Evolutionary conservation across 441 rosid species (phyloP).

Genomic region (Gossypium armourianum): DNA sequence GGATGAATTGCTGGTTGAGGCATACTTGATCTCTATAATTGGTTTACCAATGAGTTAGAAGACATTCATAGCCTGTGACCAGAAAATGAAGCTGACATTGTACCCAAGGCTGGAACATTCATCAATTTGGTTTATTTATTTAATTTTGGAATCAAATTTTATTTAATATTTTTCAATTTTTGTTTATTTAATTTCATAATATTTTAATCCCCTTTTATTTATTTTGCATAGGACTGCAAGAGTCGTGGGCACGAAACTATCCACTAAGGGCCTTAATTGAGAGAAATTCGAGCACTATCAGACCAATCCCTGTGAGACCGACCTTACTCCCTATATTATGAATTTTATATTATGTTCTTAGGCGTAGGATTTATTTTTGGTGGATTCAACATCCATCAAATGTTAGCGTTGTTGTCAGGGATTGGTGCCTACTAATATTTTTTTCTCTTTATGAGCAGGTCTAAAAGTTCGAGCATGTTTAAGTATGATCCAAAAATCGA

Average conservation of each 20-base stretch:
- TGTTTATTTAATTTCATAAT: neutral
- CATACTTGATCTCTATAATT: too few relatives aligned
- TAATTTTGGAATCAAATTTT: too few relatives aligned
- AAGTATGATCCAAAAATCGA: neutral
- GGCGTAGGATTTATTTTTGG: neutral
- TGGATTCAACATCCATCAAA: neutral
- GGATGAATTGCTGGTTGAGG: too few relatives aligned
- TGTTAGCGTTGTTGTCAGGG: neutral
- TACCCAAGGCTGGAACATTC: neutral
- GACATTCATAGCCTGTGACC: too few relatives aligned
- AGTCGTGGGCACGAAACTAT: neutral
- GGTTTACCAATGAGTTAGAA: too few relatives aligned
- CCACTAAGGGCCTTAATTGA: neutral
- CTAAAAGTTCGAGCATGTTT: neutral
- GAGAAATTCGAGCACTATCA: neutral
- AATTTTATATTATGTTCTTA: neutral
- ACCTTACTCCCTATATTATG: neutral
- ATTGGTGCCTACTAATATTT: neutral
- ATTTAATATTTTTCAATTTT: too few relatives aligned
- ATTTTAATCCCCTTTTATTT: neutral
- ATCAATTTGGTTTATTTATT: neutral
- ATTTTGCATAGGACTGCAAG: neutral
- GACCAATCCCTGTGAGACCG: neutral
- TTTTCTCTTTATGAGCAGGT: neutral
- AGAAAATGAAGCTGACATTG: too few relatives aligned